A percentile compares a stretch with the other conserved stretches of the same genome.
phyloP scores from a whole-genome alignment of 768 basidiomycete genomes.

The Trametes cinnabarina region DNA sequence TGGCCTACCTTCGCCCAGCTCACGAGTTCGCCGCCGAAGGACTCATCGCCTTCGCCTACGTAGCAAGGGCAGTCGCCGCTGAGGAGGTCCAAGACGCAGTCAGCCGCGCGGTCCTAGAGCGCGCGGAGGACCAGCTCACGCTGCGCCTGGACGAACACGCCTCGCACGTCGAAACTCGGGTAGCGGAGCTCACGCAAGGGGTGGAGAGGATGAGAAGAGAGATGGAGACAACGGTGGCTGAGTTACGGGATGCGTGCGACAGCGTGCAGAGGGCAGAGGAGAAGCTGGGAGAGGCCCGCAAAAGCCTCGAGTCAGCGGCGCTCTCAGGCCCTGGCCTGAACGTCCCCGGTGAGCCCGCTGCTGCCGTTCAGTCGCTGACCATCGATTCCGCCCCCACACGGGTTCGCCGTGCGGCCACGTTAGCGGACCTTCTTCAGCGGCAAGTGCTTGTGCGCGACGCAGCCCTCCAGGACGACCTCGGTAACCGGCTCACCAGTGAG shows the following conservation, averaged over 20 bases:
- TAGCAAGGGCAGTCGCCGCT: not conserved
- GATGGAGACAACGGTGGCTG: not conserved
- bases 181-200: not conserved
- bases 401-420: not conserved
- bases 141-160: constrained; percentile 4
- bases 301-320: not conserved
- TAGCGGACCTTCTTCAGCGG: constrained; percentile 2
- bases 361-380: not conserved
- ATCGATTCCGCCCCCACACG: not conserved
- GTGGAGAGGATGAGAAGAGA: not conserved
- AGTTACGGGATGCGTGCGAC: too few species aligned
- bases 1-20: not conserved
- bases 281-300: not conserved
- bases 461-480: not conserved
- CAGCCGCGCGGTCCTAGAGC: not conserved
- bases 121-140: not conserved
- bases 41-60: constrained; percentile 4
- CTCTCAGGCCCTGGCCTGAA: not conserved
- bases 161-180: not conserved
- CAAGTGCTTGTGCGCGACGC: not conserved
- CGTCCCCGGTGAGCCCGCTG: not conserved
- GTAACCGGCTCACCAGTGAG: not conserved
- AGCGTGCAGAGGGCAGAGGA: not conserved
- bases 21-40: not conserved
- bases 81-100: not conserved